Evolutionary conservation across 495 filamentous ascomycete genomes (phyloP).

Genomic region (Aspergillus nidulans): DNA sequence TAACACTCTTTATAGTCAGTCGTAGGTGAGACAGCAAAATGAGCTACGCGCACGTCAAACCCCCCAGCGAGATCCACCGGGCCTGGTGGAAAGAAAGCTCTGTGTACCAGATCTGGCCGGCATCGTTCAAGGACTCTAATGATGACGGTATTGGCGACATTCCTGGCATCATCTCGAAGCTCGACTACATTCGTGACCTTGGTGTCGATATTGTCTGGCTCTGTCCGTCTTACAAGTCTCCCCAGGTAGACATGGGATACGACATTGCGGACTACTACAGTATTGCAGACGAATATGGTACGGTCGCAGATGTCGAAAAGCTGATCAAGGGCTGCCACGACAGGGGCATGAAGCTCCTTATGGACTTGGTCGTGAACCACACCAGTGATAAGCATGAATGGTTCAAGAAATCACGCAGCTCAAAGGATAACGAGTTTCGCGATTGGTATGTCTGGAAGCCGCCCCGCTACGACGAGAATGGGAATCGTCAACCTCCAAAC

Average conservation of each 20-base stretch:
- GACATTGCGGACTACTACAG: conserved; percentile 66
- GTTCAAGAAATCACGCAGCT: conserved; percentile 65
- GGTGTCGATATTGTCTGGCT: conserved; percentile 67
- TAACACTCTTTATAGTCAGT: background rate
- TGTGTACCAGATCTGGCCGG: conserved; percentile 70
- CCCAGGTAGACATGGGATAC: conserved; percentile 59
- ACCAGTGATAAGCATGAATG: conserved; percentile 74
- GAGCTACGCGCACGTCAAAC: conserved; percentile 14
- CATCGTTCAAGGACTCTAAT: conserved; percentile 63
- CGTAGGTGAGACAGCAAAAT: background rate
- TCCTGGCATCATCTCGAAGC: conserved; percentile 58
- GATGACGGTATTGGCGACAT: conserved; percentile 66
- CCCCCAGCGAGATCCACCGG: conserved; percentile 33
- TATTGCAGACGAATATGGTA: conserved; percentile 58
- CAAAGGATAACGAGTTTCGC: conserved; percentile 54
- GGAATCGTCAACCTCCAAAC: conserved; percentile 61
- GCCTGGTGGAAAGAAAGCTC: conserved; percentile 54
- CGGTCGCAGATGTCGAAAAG: conserved; percentile 60
- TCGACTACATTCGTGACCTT: conserved; percentile 60
- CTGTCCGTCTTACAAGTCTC: conserved; percentile 63
- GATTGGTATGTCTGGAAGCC: conserved; percentile 75
- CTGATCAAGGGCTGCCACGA: conserved; percentile 52
- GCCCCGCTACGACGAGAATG: conserved; percentile 51
- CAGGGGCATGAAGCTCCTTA: conserved; percentile 64
- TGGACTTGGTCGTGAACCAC: conserved; percentile 76